Base-by-base conservation (phyloP, 1,139 yeast genomes). In the Saccharomyces uvarum region DNA sequence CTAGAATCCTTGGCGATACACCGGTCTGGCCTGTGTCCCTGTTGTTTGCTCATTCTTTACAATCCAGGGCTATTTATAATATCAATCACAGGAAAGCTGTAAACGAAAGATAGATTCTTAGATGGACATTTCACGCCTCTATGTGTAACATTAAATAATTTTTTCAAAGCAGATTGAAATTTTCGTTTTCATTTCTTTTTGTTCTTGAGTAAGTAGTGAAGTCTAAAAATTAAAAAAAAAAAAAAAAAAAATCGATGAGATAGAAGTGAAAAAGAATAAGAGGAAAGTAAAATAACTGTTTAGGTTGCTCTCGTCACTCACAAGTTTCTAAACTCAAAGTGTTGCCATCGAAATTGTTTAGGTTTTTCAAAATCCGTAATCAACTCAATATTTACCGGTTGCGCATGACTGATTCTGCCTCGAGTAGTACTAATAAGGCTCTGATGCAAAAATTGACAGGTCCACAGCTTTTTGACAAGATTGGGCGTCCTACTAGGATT, bases 1-100 rank as follows among this genome's bases (percentile, higher is more conserved):
- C 86, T 13, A 74, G 89, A 58, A 81, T 86, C 32, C 74, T 86
- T 54, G 88, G 89, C 1, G 90, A 86, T 72, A 89, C 90, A 0
- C 91, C 93, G 1, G 84, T 86, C 14, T 86, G 93, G 93, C 91
- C 93, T 1, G 77, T 84, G 54, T 87, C 89, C 1, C 74, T 85
- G 69, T 79, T 84, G 16, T 84, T 85, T 71, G 90, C 90, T 0
- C 90, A 84, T 65, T 89, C 88, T 3, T 74, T 86, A 63, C 84
- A 84, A 66, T 78, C 83, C 44, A 78, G 90, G 65, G 88, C 88
- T 7, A 76, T 79, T 13, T 60, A 38, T 19, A 38, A 63, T 57
- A 68, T 68, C 31, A 56, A 56, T 31, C 48, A 58, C 48, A 49
- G 21, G 11, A 38, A 32, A 26, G 13, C 48, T 21, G 27, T 31